Evolutionary conservation across 2,329 filamentous ascomycete genomes (phyloP), one percentile per base, ranked within the genome.

Genomic region (Cordyceps tenuipes): DNA sequence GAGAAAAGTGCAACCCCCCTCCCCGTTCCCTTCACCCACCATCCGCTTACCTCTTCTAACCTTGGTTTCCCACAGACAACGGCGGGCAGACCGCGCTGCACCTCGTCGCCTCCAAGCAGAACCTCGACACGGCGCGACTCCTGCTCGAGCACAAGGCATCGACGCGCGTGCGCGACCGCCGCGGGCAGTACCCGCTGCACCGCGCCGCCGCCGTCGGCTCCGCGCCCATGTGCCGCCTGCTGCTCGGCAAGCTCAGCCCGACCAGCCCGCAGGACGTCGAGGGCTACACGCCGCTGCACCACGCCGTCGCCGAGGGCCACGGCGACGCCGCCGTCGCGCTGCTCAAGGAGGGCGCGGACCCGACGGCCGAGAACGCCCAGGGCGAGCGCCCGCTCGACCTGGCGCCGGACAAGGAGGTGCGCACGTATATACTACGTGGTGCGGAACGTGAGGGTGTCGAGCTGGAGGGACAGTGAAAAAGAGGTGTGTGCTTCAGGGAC

Each of bases 111-210:
- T 96, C 91, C 36, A 99, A 99, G 74, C 85, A 84, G 68, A 92
- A 96, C 70, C 77, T 97, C 49, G 90, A 95, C 64, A 80, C 89
- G 7, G 91, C 91, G 29, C 87, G 86, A 53, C 85, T 84, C 61
- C 82, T 99, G n/a, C 75, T 99, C 44, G 79, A 82, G 19, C 80
- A 85, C 66, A 88, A 89, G 0, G 93, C 91, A 13, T 91, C 87
- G 5, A 84, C 91, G 1, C 80, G 93, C 29, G 81, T 92, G 2
- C 90, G 90, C 64, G 94, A 99, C 71, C 89, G 84, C 68, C 83
- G 91, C 34, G 90, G 90, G n/a, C 93, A 97, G 70, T 85, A 97
- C 61, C 83, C 95, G 7, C 81, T 99, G 29, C 95, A 99, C 73
- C 85, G 94, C 19, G 94, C 94, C 3, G 93, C 94, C 0, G 93